Evolutionary conservation across 75 land plant species (phyloP), one percentile per base, ranked within the genome.

Genomic region (Larix kaempferi): DNA sequence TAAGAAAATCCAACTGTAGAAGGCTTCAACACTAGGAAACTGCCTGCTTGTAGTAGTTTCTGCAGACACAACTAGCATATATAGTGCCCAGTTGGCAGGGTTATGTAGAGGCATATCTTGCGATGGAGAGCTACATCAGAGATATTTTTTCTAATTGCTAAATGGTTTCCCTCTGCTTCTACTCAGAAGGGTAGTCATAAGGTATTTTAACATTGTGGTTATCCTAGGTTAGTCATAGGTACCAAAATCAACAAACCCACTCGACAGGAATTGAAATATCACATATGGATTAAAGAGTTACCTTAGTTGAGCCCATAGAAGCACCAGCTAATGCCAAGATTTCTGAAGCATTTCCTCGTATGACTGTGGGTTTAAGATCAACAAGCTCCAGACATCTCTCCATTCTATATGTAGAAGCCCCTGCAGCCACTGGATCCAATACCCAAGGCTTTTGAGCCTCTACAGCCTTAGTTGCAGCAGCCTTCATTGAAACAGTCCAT

Each of bases 281-380:
- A 39, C 73, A n/a, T 10, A 21, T 21, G 22, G 25, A 41, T 69
- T n/a, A 41, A 41, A 11, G 6, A 69, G 1, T 35, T 72, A 94
- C 94, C 94, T 88, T 92, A 22, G 83, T 66, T 17, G 85, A 57
- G 0, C 81, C 88, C 13, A 83, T 37, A 4, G 91, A 82, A 49
- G 90, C 91, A 56, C 85, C 78, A 29, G 86, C 80, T 56, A 96
- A 86, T 16, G 99, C 98, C 75, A 96, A 78, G 78, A 96, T 96
- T 78, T 96, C 99, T 41, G 99, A 96, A 22, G 89, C 93, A 78
- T 96, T 96, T 14, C 99, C 99, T 37, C 98, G 80, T 57, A 96
- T 84, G 25, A 94, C 98, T 4, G 86, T 65, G 2, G 98, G 99
- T 54, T 76, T 78, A 58, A 90, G 79, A 29, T 56, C 78, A 67